Conservation (phyloP, 768 basidiomycete genomes). For the Cystobasidium ongulense region DNA sequence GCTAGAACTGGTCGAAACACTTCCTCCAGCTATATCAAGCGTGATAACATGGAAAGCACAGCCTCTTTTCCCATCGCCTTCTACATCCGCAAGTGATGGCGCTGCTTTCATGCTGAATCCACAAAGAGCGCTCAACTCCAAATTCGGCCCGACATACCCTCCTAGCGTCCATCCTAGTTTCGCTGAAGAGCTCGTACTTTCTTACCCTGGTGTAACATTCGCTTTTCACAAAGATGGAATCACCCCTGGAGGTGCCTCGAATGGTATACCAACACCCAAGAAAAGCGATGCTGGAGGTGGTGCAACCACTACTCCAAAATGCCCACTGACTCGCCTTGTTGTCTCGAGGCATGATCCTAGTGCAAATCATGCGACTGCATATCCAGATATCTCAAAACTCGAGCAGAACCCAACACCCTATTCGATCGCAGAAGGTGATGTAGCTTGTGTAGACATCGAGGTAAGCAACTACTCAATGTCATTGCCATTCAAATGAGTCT, state of each 20-base stretch:
- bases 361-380: background rate
- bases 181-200: slow-evolving; percentile 30
- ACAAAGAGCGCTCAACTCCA: slow-evolving; percentile 3
- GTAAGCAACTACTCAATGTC: too few species aligned
- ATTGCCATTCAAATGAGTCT: background rate
- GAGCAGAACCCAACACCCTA: background rate
- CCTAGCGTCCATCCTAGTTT: slow-evolving; percentile 21
- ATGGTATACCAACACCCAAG: background rate
- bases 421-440: background rate
- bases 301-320: background rate
- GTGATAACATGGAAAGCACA: slow-evolving; percentile 15
- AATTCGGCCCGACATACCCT: slow-evolving; percentile 32
- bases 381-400: slow-evolving; percentile 2
- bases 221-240: slow-evolving; percentile 27
- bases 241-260: background rate
- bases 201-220: slow-evolving; percentile 45
- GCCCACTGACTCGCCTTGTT: background rate
- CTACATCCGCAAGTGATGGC: slow-evolving; percentile 18
- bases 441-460: slow-evolving; percentile 5
- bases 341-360: slow-evolving; percentile 15
- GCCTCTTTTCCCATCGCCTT: slow-evolving; percentile 5
- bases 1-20: slow-evolving; percentile 1
- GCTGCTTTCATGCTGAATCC: slow-evolving; percentile 1
- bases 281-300: background rate
- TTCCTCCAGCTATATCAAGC: background rate